Conservation (phyloP, 306 rosid genomes). For the Arachis stenosperma region DNA sequence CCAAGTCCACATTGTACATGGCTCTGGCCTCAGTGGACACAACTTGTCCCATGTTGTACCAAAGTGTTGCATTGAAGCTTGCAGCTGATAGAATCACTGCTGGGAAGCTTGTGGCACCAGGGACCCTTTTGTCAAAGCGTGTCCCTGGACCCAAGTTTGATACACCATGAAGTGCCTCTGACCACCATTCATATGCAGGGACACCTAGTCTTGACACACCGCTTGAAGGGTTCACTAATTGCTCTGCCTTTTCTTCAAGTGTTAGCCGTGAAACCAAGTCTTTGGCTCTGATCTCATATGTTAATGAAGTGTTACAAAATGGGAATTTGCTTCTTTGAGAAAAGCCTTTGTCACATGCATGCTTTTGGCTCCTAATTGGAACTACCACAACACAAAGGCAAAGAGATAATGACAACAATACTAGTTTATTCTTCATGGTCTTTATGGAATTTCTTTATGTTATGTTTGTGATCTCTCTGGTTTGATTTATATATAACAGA, state of each 20-base stretch:
- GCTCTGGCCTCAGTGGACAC: constrained; percentile 86
- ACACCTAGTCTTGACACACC: constrained; percentile 66
- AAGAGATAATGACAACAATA: constrained; percentile 28
- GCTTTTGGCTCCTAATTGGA: constrained; percentile 47
- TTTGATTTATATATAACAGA: constrained; percentile 43
- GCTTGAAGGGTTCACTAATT: constrained; percentile 47
- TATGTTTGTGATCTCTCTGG: constrained; percentile 19
- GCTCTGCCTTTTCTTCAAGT: constrained; percentile 61
- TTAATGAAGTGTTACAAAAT: constrained; percentile 59
- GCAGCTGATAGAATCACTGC: constrained; percentile 73
- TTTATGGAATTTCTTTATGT: not conserved
- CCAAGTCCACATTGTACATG: constrained; percentile 76
- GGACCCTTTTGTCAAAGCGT: constrained; percentile 51
- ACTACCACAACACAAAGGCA: constrained; percentile 36
- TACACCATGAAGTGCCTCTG: constrained; percentile 81
- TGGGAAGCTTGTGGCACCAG: constrained; percentile 80
- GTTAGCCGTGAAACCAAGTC: constrained; percentile 67
- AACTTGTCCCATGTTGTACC: constrained; percentile 70
- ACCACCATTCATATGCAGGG: constrained; percentile 83
- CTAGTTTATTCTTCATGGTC: constrained; percentile 45
- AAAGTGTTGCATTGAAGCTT: constrained; percentile 56
- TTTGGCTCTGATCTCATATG: constrained; percentile 52
- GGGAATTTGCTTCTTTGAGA: constrained; percentile 49
- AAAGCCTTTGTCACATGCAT: constrained; percentile 60
- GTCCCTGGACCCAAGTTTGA: constrained; percentile 73